Base-by-base conservation (phyloP, 2,329 filamentous ascomycete genomes). In the Davidsoniella australis region DNA sequence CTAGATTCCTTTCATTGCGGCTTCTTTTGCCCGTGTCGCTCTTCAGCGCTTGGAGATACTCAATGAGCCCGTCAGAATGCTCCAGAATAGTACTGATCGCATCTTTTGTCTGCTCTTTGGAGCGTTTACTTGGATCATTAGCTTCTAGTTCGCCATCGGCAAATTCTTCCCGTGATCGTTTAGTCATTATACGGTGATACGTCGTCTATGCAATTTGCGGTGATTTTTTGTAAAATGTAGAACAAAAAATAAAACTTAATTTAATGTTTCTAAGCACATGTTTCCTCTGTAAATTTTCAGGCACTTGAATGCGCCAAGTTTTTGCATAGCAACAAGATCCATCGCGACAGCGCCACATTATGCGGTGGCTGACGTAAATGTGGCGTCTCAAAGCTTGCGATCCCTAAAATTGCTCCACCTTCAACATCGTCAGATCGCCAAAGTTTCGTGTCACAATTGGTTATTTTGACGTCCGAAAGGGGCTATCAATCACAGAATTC, bases 61-160 rank as follows among this genome's bases (percentile, higher is more conserved):
- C 57, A 9, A 67, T 59, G 14, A 71, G 56, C 37, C 63, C 61
- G 51, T 69, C 60, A 10, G 63, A 63, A 53, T 64, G 60, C 4
- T 60, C 55, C 16, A 63, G 53, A 7, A 66, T 55, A 16, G 58
- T 42, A 6, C 55, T 55, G 8, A 68, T 46, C 1, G 62, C 60
- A 4, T 58, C 54, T 49, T 50, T 51, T n/a, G 49, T 33, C 41
- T 52, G 41, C 29, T 48, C 50, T 41, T 52, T 51, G 14, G 45
- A 41, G 16, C 59, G 55, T 2, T 62, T 55, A 48, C 48, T 51
- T 8, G 48, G 41, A 26, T 50, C 45, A 12, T 41, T 33, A 23
- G 46, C n/a, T 16, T 44, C 45, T 23, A 9, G 17, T 17, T 47
- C 38, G 14, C 36, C 50, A 12, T 51, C 48, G 8, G 48, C 38